Evolutionary conservation across 331 rosid genomes (phyloP).

Genomic region (Spiraea crenata): DNA sequence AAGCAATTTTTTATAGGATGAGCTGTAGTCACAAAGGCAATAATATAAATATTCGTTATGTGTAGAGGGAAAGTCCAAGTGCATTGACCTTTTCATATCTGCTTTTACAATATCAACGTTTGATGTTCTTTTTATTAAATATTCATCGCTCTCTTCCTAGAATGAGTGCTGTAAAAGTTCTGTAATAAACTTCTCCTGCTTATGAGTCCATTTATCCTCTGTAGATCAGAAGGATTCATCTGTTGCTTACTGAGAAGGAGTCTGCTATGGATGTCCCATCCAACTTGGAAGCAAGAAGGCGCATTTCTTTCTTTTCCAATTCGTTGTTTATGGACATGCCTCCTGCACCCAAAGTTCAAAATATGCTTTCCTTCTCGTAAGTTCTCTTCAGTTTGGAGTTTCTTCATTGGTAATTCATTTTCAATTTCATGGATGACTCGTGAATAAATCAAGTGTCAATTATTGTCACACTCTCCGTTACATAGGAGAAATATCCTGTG

Average conservation of each 20-base stretch:
- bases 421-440: background rate
- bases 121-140: background rate
- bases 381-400: constrained; percentile 23
- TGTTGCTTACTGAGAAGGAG: constrained; percentile 90
- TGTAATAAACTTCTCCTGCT: background rate
- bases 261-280: constrained; percentile 99
- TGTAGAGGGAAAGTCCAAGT: background rate
- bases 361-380: constrained; percentile 98
- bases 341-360: constrained; percentile 83
- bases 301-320: constrained; percentile 90
- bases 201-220: constrained; percentile 21
- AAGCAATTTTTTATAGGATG: background rate
- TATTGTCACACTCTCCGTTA: background rate
- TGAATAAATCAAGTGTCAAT: constrained; percentile 19
- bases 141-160: background rate
- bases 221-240: constrained; percentile 82
- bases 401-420: constrained; percentile 2
- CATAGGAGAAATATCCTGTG: background rate
- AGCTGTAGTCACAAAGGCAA: background rate
- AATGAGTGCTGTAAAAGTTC: background rate
- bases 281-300: constrained; percentile 93
- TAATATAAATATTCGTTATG: background rate
- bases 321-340: constrained; percentile 99
- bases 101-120: background rate
- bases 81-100: constrained; percentile 8